Percentiles rank a stretch among this genome's conserved stretches.
These are phyloP conservation scores for Talaromyces marneffei DNA, from an alignment of 2,329 filamentous ascomycete species.

Conservation along the genomic window DNA sequence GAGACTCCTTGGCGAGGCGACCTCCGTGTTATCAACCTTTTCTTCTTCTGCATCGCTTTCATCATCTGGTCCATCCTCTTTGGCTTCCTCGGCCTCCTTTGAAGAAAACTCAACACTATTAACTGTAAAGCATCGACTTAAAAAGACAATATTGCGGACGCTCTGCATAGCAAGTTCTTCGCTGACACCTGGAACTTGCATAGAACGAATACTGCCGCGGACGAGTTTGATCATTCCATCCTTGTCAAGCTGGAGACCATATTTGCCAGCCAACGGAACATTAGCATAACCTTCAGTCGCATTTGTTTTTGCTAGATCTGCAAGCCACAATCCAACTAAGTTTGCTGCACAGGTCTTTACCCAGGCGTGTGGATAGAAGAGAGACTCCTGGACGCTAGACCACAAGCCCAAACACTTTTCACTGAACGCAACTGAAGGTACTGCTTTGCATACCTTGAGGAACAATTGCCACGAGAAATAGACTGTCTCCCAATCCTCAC, in stretches of 20 bases:
- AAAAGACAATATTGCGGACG: constrained; percentile 74
- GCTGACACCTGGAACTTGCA: constrained; percentile 60
- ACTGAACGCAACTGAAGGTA: constrained; percentile 60
- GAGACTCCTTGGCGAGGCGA: constrained; percentile 39
- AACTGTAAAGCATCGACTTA: constrained; percentile 60
- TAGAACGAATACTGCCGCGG: constrained; percentile 51
- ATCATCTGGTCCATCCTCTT: constrained; percentile 11
- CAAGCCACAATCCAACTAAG: constrained; percentile 70
- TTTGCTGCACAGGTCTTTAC: constrained; percentile 73
- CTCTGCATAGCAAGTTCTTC: constrained; percentile 73
- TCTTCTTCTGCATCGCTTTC: constrained; percentile 38
- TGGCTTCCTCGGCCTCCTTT: constrained; percentile 24
- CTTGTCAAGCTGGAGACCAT: constrained; percentile 62
- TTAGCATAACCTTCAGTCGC: constrained; percentile 48
- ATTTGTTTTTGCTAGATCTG: constrained; percentile 66
- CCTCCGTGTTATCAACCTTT: constrained; percentile 31
- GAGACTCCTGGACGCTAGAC: constrained; percentile 60
- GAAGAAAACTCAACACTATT: constrained; percentile 47
- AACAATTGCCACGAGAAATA: constrained; percentile 67
- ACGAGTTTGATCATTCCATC: constrained; percentile 57
- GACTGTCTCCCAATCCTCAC: constrained; percentile 62
- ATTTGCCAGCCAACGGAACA: constrained; percentile 61
- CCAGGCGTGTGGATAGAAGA: constrained; percentile 65
- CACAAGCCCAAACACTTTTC: constrained; percentile 61
- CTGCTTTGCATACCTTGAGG: constrained; percentile 60